Evolutionary conservation across 2,329 filamentous ascomycete genomes (phyloP), one percentile per base, ranked within the genome.

Genomic region (Whalleya microplaca): DNA sequence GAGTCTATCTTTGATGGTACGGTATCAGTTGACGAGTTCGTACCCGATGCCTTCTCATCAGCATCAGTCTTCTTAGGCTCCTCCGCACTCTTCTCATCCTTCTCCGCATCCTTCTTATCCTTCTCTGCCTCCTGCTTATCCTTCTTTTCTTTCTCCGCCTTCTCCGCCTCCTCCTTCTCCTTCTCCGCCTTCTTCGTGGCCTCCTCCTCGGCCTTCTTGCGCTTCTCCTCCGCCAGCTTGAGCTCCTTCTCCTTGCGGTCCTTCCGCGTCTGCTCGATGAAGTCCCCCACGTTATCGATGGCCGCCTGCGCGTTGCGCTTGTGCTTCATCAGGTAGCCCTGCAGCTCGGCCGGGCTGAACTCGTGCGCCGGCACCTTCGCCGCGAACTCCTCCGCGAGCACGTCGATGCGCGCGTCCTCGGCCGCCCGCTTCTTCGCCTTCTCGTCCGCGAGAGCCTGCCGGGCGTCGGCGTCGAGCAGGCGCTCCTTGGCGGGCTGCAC

Each of bases 261-360:
- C 64, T 76, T 77, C 40, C 80, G 72, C 32, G 77, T 79, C 54
- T 78, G 76, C 21, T 73, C 68, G 0, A 85, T 74, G 78, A 84
- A 87, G 9, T 73, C 72, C 12, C 76, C 78, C 0, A 77, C 73
- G 2, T 71, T 74, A 7, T 72, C 76, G 3, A 86, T 72, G 0
- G 80, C 84, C 0, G 69, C 75, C 37, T 77, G 72, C 0, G 83
- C 79, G 53, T 76, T 71, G 9, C 78, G 76, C 75, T 86, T 86
- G 65, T 85, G 72, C 64, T 78, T 79, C 58, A 87, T 74, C 47
- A 87, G 73, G 53, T 80, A 80, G 4, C 84, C 84, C 67, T 86
- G 84, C 4, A 87, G 76, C 70, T 87, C 83, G 5, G 84, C 84
- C 0, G 84, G 84, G 51, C 80, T 84, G 66, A 86, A 86, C 66